A percentile compares a stretch with the other conserved stretches of the same genome.
These are phyloP conservation scores for Tagetes erecta DNA, from an alignment of 129 eudicot genomes.

Conservation along the genomic window DNA sequence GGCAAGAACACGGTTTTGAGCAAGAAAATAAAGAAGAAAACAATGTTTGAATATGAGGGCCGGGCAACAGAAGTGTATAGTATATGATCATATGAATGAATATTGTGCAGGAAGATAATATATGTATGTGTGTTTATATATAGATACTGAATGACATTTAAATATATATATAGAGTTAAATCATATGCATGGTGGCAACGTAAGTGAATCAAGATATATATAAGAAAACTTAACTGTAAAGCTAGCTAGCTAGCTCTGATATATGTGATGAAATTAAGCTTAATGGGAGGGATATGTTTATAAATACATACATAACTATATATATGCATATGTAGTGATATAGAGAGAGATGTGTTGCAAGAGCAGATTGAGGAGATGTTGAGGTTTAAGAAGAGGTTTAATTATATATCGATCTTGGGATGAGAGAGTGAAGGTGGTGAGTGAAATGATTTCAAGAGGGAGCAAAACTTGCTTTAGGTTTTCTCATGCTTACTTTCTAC, in stretches of 20 bases:
- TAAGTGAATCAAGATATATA: neutral
- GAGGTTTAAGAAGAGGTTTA: slow-evolving; percentile 41
- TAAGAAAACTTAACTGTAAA: slow-evolving; percentile 12
- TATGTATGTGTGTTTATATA: neutral
- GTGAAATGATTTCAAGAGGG: slow-evolving; percentile 63
- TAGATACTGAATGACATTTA: neutral
- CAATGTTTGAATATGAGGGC: neutral
- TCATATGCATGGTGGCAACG: slow-evolving; percentile 31
- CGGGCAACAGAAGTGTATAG: slow-evolving; percentile 4
- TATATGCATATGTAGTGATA: neutral
- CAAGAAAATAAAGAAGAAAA: neutral
- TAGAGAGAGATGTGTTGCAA: slow-evolving; percentile 26
- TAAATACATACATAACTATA: neutral
- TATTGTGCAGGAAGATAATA: neutral
- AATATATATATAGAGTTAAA: neutral
- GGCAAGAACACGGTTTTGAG: neutral
- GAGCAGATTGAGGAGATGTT: slow-evolving; percentile 25
- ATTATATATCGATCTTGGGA: slow-evolving; percentile 44
- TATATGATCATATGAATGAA: neutral
- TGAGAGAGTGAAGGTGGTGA: slow-evolving; percentile 46
- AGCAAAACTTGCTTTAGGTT: slow-evolving; percentile 64
- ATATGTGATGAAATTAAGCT: neutral
- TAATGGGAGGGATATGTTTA: neutral
- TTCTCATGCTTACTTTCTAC: slow-evolving; percentile 74
- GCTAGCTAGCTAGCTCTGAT: neutral